Evolutionary conservation across 1,284 basidiomycete genomes (phyloP), one percentile per base, ranked within the genome.

Genomic region (Ceratobasidium sp.): DNA sequence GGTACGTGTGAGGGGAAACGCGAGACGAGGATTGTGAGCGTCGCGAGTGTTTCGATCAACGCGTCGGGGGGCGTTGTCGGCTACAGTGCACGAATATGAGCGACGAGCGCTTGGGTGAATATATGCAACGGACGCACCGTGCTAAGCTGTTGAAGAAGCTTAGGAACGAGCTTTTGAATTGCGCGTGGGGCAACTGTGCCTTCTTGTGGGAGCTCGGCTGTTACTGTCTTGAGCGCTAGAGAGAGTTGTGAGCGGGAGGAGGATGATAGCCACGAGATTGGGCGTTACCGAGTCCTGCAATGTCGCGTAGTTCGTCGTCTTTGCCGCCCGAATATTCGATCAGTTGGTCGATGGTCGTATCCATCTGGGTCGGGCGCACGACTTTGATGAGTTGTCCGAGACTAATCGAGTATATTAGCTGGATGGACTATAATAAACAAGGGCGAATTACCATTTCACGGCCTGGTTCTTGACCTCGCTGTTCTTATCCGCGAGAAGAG

Each of bases 391-490:
- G 88, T 81, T 94, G 92, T 40, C 95, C 95, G 49, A 97, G 88
- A 82, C 95, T 96, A 81, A 39, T 61, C 81, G 44, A 33, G 44
- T 5, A 40, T 33, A 53, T 64, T 49, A 46, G 40, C 81, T 51
- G 56, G 67, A 67, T 13, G 33, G 33, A 33, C 20, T 44, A 64
- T 26, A 26, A 58, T 33, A 66, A 69, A 20, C 82, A 66, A 28
- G 44, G 81, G 80, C 82, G 89, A 78, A 33, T 33, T 82, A 95
- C 97, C 95, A 97, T 87, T 96, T 95, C 18, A 98, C 97, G 1
- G 96, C 96, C 84, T 97, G 94, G 84, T 98, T 98, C 89, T 99
- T 99, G 81, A 99, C 98, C 87, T 99, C 97, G 18, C 95, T 96
- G 82, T 98, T 98, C 86, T 93, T 93, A 86, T 99, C 98, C 83